Conservation (phyloP, 345 rosid species). For the Acer campestre region DNA sequence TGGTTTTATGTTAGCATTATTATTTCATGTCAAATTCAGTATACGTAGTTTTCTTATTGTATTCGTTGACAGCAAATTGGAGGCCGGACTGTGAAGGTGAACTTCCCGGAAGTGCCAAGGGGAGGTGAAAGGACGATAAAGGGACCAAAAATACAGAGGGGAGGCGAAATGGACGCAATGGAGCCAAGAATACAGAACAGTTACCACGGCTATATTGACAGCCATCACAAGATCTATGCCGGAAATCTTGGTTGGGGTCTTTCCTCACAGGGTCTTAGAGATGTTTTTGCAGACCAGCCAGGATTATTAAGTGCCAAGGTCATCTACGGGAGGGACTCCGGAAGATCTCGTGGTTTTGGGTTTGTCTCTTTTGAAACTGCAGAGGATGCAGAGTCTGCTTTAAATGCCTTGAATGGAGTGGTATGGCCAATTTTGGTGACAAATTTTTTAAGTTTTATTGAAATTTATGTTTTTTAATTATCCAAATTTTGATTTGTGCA, state of each 20-base stretch:
- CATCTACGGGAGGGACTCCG: constrained; percentile 63
- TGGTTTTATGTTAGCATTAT: background rate
- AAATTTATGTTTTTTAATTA: constrained; percentile 9
- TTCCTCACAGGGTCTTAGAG: constrained; percentile 70
- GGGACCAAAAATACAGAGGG: constrained; percentile 63
- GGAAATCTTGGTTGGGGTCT: constrained; percentile 89
- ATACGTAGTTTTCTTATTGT: background rate
- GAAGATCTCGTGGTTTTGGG: constrained; percentile 90
- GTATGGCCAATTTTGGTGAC: constrained; percentile 41
- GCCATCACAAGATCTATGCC: constrained; percentile 87
- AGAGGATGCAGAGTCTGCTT: constrained; percentile 59
- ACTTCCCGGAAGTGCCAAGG: constrained; percentile 92
- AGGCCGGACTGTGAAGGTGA: constrained; percentile 80
- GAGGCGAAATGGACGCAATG: constrained; percentile 89
- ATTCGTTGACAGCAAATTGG: constrained; percentile 69
- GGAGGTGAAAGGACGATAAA: constrained; percentile 89
- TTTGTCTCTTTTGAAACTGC: constrained; percentile 77
- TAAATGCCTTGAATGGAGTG: constrained; percentile 71
- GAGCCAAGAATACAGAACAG: constrained; percentile 52
- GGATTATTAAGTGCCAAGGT: constrained; percentile 86
- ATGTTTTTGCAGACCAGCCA: constrained; percentile 69
- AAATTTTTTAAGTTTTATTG: background rate
- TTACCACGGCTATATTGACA: constrained; percentile 61
- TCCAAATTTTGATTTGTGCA: background rate
- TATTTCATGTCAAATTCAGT: background rate